Conservation (phyloP, 2,329 filamentous ascomycete genomes). For the Penicillium crustosum region DNA sequence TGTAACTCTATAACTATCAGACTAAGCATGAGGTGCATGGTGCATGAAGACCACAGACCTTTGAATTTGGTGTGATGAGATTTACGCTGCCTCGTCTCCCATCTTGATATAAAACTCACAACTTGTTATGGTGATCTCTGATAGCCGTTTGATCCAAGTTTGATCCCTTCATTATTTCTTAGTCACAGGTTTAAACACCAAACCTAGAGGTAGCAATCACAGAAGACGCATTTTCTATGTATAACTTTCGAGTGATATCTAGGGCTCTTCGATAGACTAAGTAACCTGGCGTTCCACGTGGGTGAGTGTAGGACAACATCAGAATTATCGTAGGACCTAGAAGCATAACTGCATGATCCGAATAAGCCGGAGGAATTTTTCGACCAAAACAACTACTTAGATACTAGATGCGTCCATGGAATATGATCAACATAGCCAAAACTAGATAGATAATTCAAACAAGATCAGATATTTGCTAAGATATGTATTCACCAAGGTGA, state of each 20-base stretch:
- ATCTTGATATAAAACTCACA: not conserved
- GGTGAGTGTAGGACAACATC: not conserved
- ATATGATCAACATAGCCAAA: constrained; percentile 10
- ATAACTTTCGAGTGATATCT: not conserved
- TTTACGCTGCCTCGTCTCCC: not conserved
- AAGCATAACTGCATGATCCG: not conserved
- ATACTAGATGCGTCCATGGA: not conserved
- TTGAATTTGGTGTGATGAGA: not conserved
- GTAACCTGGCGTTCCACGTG: not conserved
- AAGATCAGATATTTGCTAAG: constrained; percentile 9
- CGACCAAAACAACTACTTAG: not conserved
- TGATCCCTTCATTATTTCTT: not conserved
- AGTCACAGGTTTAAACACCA: not conserved
- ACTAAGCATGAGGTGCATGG: not conserved
- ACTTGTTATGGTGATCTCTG: not conserved
- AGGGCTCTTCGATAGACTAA: too few relatives aligned
- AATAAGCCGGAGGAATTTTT: not conserved
- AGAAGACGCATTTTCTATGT: not conserved
- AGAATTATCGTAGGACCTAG: not conserved
- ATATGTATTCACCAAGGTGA: constrained; percentile 19
- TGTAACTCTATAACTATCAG: not conserved
- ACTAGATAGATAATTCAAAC: not conserved
- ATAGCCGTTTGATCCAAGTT: not conserved
- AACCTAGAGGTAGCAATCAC: not conserved
- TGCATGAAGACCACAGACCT: not conserved